Base-by-base conservation (phyloP, 768 basidiomycete genomes). In the Artomyces pyxidatus region DNA sequence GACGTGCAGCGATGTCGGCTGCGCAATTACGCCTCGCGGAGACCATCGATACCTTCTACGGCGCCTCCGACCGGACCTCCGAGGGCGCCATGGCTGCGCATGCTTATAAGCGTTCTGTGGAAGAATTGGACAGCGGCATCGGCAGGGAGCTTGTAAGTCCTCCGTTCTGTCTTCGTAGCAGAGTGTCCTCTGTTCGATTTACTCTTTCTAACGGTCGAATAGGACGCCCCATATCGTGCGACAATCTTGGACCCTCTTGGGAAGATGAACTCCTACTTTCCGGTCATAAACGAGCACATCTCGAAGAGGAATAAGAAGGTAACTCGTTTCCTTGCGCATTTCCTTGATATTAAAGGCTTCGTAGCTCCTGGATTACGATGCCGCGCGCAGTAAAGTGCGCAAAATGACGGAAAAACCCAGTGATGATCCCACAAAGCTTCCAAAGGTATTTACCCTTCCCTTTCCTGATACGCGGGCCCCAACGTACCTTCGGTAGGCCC, bases 51-150 rank as follows among this genome's bases (percentile, higher is more conserved):
- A 73, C 81, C 6, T 98, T 99, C 72, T 99, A 97, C 65, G 76
- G 80, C 51, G 78, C 92, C 40, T 79, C 88, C 12, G 91, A 92
- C 73, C 77, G 78, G 51, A 70, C 80, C 27, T 90, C 88, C 9
- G 90, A 93, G 55, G 88, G 92, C 39, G 96, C 95, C 8, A 96
- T 98, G 91, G 88, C 94, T 0, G 88, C 90, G 1, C 90, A 97
- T 59, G 88, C 96, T 2, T 99, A 98, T 74, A 95, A 89, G 62
- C 80, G 89, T 29, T 89, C 93, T 0, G 88, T 96, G 7, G 91
- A 95, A 58, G 96, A 99, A 53, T 72, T 98, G 38, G 96, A 99
- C 58, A 74, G 78, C 1, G 85, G 82, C 37, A 83, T 96, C 32
- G 79, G 80, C 25, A 68, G 91, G 51, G 90, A 96, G 65, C 73